Percentiles rank a stretch among this genome's conserved stretches.
These are phyloP conservation scores for Aspergillus hiratsukae DNA, from an alignment of 2,329 filamentous ascomycete genomes.

Conservation along the genomic window DNA sequence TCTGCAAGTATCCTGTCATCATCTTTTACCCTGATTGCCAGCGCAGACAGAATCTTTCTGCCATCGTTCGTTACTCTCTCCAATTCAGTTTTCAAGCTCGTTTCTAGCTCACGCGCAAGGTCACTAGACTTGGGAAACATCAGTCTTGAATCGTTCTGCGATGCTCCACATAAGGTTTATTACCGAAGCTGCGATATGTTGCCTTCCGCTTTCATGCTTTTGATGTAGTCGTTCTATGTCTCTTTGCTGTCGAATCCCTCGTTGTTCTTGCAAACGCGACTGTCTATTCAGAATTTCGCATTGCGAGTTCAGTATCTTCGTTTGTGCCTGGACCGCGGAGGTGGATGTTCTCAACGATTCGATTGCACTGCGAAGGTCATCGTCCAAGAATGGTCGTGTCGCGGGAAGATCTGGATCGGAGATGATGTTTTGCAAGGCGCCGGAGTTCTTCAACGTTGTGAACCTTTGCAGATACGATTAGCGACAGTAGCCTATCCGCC, in stretches of 20 bases:
- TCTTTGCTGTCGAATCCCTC: slow-evolving; percentile 20
- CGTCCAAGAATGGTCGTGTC: slow-evolving; percentile 36
- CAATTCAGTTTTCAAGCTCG: slow-evolving; percentile 24
- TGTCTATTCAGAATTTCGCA: slow-evolving; percentile 27
- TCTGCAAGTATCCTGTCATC: slow-evolving; percentile 32
- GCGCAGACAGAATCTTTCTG: slow-evolving; percentile 29
- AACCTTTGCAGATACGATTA: slow-evolving; percentile 21
- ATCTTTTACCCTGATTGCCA: slow-evolving; percentile 32
- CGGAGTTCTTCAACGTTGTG: slow-evolving; percentile 30
- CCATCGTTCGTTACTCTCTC: slow-evolving; percentile 29
- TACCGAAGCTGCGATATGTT: slow-evolving; percentile 32
- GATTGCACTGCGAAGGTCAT: slow-evolving; percentile 35
- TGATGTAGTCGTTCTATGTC: slow-evolving; percentile 28
- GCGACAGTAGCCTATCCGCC: not conserved
- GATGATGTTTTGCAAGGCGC: slow-evolving; percentile 25
- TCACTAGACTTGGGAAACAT: slow-evolving; percentile 30
- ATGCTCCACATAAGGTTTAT: not conserved
- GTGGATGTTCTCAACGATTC: slow-evolving; percentile 35
- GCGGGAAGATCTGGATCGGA: slow-evolving; percentile 23
- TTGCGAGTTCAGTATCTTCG: slow-evolving; percentile 28
- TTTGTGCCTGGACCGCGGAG: slow-evolving; percentile 30
- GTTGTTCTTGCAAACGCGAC: slow-evolving; percentile 18
- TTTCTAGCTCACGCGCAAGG: slow-evolving; percentile 30
- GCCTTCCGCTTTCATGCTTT: slow-evolving; percentile 33
- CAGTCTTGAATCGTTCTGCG: slow-evolving; percentile 5